Base-by-base conservation (phyloP, 192 early-diverging fungal species). In the Gaertneriomyces semiglobifer region DNA sequence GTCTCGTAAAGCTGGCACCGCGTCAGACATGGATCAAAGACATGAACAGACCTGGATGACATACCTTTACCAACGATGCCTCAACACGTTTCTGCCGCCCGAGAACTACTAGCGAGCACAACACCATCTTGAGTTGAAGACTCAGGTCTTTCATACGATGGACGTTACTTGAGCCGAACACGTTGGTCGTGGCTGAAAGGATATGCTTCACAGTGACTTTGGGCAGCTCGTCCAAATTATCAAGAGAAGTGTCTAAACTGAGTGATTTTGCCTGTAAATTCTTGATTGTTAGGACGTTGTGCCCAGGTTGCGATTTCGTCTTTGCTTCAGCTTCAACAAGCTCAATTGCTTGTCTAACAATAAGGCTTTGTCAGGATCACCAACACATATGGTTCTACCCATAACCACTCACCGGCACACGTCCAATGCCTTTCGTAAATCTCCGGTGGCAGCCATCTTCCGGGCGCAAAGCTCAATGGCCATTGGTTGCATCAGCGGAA, bases 381-480 rank as follows among this genome's bases (percentile, higher is more conserved):
- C 25, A 33, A 33, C 25, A 33, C 25, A 33, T 2, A 33, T 33
- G 25, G 25, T 33, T 33, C 25, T 33, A 63, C 25, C 7, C 16
- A 19, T 25, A 18, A 19, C 14, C 8, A 73, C 58, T 42, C 47
- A 75, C 63, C 66, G 61, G 57, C 66, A 78, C 40, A 78, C 72
- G 66, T 79, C 77, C 14, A 84, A 56, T 10, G 75, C 77, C 47
- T 71, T 79, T 12, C 77, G 16, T 14, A 79, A 57, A 61, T 77
- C 79, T 14, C 96, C 96, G 1, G 90, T 93, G 1, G 84, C 85
- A 19, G 92, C 89, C 0, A 93, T 87, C 78, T 96, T 98, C 45
- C 93, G 84, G 19, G 96, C 93, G 70, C 91, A 93, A 7, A 98
- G 71, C 70, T 97, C 95, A 25, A 98, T 82, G 5, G 95, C 96